Evolutionary conservation across 768 basidiomycete genomes (phyloP).

Genomic region (Amanita molliuscula): DNA sequence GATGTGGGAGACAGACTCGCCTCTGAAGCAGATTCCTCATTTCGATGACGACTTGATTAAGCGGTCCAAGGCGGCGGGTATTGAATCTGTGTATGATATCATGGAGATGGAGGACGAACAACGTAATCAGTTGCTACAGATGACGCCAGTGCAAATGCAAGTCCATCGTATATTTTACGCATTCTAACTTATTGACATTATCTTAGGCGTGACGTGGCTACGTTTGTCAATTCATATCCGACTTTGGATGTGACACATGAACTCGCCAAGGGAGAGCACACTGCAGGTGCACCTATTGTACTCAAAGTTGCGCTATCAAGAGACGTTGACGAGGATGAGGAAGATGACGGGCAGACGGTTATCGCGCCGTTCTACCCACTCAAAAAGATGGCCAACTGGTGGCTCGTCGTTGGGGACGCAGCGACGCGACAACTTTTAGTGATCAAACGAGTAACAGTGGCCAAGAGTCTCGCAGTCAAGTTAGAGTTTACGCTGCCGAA

Average conservation of each 20-base stretch:
- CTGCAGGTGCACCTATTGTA: constrained; percentile 74
- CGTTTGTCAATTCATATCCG: constrained; percentile 94
- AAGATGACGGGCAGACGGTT: constrained; percentile 65
- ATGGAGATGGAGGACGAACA: constrained; percentile 98
- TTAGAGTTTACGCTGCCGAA: constrained; percentile 85
- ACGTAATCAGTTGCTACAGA: constrained; percentile 70
- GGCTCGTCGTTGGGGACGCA: constrained; percentile 90
- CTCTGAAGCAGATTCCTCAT: constrained; percentile 92
- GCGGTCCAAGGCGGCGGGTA: constrained; percentile 70
- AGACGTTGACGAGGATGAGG: constrained; percentile 75
- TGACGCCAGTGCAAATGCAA: constrained; percentile 82
- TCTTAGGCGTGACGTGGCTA: constrained; percentile 83
- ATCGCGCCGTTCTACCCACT: constrained; percentile 91
- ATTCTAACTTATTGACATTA: constrained; percentile 9
- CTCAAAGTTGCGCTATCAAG: constrained; percentile 72
- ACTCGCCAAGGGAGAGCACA: constrained; percentile 80
- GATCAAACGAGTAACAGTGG: constrained; percentile 86
- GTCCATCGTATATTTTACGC: constrained; percentile 21
- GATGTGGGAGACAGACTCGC: constrained; percentile 95
- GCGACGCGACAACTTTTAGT: constrained; percentile 71
- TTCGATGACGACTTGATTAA: constrained; percentile 87
- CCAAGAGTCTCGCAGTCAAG: constrained; percentile 73
- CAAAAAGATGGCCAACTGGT: constrained; percentile 93
- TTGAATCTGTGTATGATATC: constrained; percentile 92
- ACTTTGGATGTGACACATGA: constrained; percentile 88